These are phyloP conservation scores for rapeseed (Brassica napus) DNA, from an alignment of 345 rosid species.

Conservation along the genomic window Da-Ae NC_063445.1:52720501-52721000, in stretches of 20 bases:
- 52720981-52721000: conserved; percentile 77
- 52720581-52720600: neutral
- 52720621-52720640: neutral
- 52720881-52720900: conserved; percentile 1
- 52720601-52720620: neutral
- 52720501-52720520: neutral
- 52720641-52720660: neutral
- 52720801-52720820: neutral
- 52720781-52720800: neutral
- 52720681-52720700: neutral
- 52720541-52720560: neutral
- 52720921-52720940: conserved; percentile 21
- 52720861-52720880: conserved; percentile 14
- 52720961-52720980: conserved; percentile 82
- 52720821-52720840: neutral
- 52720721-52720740: neutral
- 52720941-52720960: conserved; percentile 59
- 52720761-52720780: neutral
- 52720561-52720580: neutral
- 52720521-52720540: neutral
- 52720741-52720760: neutral
- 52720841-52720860: conserved; percentile 1
- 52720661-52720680: conserved; percentile 9
- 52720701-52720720: conserved; percentile 9
- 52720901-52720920: conserved; percentile 12